Evolutionary conservation across 345 rosid genomes (phyloP).

Genomic region (Gossypium arboreum): DNA sequence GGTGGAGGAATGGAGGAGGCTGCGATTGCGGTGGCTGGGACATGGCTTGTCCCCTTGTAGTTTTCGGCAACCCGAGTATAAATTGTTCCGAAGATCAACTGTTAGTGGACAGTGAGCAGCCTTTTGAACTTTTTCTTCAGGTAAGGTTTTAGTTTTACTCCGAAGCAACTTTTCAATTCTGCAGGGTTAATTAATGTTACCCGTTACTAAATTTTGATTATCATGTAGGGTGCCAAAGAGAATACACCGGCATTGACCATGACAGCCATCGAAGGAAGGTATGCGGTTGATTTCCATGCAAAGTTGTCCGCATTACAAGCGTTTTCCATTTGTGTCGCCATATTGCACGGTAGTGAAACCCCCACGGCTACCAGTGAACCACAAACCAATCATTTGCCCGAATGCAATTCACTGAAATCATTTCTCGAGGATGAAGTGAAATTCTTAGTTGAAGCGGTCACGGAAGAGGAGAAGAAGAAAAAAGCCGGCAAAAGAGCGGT

Average conservation of each 20-base stretch:
- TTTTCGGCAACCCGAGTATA: constrained; percentile 51
- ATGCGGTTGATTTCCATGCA: constrained; percentile 90
- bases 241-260: constrained; percentile 60
- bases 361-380: constrained; percentile 29
- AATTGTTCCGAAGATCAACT: constrained; percentile 45
- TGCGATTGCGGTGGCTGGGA: constrained; percentile 99
- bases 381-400: constrained; percentile 31
- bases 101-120: constrained; percentile 39
- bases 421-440: constrained; percentile 71
- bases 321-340: constrained; percentile 77
- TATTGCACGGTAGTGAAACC: constrained; percentile 54
- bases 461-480: constrained; percentile 43
- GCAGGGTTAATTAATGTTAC: neutral
- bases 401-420: constrained; percentile 52
- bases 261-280: constrained; percentile 50
- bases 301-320: constrained; percentile 85
- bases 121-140: constrained; percentile 66
- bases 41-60: constrained; percentile 83
- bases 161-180: neutral
- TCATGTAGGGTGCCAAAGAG: constrained; percentile 65
- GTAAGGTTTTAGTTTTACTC: constrained; percentile 32
- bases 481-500: constrained; percentile 35
- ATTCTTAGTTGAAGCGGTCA: constrained; percentile 52
- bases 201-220: neutral
- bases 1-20: constrained; percentile 94